Conservation (phyloP, 106 monocot genomes). For the Acanthochlamys bracteata region DNA sequence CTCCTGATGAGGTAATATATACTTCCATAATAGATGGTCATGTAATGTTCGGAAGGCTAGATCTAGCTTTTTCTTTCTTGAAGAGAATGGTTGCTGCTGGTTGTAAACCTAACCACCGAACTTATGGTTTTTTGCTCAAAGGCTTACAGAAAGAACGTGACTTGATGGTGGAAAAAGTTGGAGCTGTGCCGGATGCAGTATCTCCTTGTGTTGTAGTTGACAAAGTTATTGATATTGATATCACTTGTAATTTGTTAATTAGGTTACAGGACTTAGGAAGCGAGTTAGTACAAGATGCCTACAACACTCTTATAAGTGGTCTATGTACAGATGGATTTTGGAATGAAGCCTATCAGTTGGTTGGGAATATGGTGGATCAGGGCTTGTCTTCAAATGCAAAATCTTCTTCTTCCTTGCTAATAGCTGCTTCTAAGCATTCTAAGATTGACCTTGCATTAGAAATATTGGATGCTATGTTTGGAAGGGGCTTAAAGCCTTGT, state of each 20-base stretch:
- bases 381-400: conserved; percentile 53
- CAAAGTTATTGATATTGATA: conserved; percentile 24
- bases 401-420: conserved; percentile 41
- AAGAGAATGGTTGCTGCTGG: conserved; percentile 41
- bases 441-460: conserved; percentile 62
- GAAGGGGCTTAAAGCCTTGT: conserved; percentile 28
- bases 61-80: conserved; percentile 51
- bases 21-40: conserved; percentile 67
- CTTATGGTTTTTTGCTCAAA: conserved; percentile 49
- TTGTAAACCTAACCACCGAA: conserved; percentile 48
- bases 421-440: conserved; percentile 23
- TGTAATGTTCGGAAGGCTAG: conserved; percentile 29
- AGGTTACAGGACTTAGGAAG: conserved; percentile 45
- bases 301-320: conserved; percentile 38
- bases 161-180: conserved; percentile 24
- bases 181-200: conserved; percentile 22
- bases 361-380: conserved; percentile 31
- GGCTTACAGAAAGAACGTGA: conserved; percentile 37
- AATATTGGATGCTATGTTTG: conserved; percentile 31
- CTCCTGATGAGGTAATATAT: conserved; percentile 52
- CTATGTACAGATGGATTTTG: conserved; percentile 64
- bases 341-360: conserved; percentile 59
- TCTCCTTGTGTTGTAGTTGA: conserved; percentile 14
- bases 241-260: conserved; percentile 35
- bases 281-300: conserved; percentile 24